A percentile compares a stretch with the other conserved stretches of the same genome.
Evolutionary conservation across 306 rosid genomes (phyloP).

Genomic region (Quillaja saponaria): DNA sequence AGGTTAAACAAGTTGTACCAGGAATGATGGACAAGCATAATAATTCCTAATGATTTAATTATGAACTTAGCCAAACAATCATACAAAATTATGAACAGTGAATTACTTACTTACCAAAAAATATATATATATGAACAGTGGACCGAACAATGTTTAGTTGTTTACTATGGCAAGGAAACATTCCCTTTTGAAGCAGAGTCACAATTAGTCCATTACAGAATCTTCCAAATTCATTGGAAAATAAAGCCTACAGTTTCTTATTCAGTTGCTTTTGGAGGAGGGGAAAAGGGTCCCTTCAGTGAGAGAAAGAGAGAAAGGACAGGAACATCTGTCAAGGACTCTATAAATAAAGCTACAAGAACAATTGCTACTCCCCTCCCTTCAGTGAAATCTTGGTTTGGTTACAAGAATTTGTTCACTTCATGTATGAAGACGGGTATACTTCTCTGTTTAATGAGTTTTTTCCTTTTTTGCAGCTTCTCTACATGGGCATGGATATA

Average conservation of each 20-base stretch:
- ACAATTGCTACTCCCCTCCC: constrained; percentile 50
- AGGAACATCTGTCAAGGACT: constrained; percentile 30
- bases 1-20: too few relatives aligned
- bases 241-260: constrained; percentile 45
- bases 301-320: constrained; percentile 24
- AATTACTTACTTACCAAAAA: too few relatives aligned
- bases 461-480: constrained; percentile 29
- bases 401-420: constrained; percentile 50
- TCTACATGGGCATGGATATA: constrained; percentile 30
- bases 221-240: constrained; percentile 82
- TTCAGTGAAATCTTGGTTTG: constrained; percentile 46
- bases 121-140: constrained; percentile 18
- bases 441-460: constrained; percentile 35
- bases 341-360: constrained; percentile 14
- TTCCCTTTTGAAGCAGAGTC: constrained; percentile 40
- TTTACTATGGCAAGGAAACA: constrained; percentile 41
- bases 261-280: constrained; percentile 40
- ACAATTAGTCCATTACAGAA: constrained; percentile 47
- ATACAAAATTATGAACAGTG: too few relatives aligned
- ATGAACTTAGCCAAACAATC: too few relatives aligned
- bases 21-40: too few relatives aligned
- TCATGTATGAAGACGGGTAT: constrained; percentile 50
- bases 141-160: constrained; percentile 35
- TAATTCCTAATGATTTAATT: too few relatives aligned
- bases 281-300: constrained; percentile 20